Percentiles rank a stretch among this genome's conserved stretches.
phyloP scores from a whole-genome alignment of 2,329 filamentous ascomycete genomes.

The Clarireedia paspali region DNA sequence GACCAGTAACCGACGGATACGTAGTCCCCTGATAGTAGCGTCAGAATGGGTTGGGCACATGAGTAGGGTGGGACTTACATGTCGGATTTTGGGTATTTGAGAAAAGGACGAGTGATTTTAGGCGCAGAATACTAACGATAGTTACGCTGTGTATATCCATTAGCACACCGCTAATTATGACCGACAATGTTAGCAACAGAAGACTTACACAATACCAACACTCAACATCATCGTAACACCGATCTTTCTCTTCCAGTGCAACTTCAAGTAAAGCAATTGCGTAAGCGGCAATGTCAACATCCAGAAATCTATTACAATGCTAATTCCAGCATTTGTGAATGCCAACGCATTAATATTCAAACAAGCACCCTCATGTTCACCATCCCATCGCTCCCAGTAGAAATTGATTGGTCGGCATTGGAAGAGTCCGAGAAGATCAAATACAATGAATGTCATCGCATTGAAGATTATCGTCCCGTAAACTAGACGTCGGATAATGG shows the following conservation, averaged over 20 bases:
- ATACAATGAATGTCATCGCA: constrained; percentile 8
- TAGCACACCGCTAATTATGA: not conserved
- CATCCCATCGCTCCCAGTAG: constrained; percentile 47
- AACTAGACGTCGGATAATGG: not conserved
- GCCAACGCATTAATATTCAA: constrained; percentile 40
- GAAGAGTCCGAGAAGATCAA: constrained; percentile 14
- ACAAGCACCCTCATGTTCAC: constrained; percentile 38
- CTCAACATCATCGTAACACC: constrained; percentile 43
- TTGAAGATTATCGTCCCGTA: constrained; percentile 9
- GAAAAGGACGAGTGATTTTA: not conserved
- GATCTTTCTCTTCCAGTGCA: constrained; percentile 40
- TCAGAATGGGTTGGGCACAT: not conserved
- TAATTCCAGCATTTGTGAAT: constrained; percentile 44
- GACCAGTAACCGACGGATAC: constrained; percentile 17
- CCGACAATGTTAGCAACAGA: not conserved
- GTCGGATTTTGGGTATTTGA: constrained; percentile 6
- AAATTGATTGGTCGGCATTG: constrained; percentile 44
- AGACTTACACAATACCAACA: constrained; percentile 34
- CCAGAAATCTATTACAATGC: constrained; percentile 44
- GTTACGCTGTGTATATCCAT: not conserved
- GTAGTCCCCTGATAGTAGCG: constrained; percentile 10
- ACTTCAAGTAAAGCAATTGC: constrained; percentile 35
- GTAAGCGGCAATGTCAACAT: constrained; percentile 44
- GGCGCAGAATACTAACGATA: not conserved
- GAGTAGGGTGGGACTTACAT: not conserved